A percentile compares a stretch with the other conserved stretches of the same genome.
These are phyloP conservation scores for Tolypocladium tundrense DNA, from an alignment of 2,329 filamentous ascomycete genomes.

Conservation along the genomic window DNA sequence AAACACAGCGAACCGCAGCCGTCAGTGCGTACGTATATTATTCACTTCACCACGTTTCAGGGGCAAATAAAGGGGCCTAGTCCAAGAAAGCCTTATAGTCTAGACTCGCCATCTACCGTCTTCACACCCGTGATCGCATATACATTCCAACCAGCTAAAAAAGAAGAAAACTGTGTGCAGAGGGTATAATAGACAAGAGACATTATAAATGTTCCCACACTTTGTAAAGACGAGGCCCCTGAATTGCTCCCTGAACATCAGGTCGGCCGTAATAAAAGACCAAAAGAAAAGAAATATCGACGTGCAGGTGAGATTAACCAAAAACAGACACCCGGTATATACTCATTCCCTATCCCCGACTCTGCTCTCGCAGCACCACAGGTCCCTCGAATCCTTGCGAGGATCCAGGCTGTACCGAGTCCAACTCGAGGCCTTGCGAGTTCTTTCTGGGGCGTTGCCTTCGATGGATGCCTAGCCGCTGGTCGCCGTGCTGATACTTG, in stretches of 20 bases:
- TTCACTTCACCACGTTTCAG: not conserved
- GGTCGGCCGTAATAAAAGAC: not conserved
- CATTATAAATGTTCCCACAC: not conserved
- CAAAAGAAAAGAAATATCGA: not conserved
- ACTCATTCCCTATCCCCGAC: constrained; percentile 1
- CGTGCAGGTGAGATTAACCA: not conserved
- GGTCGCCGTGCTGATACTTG: constrained; percentile 68
- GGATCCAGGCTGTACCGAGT: constrained; percentile 40
- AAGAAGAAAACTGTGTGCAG: not conserved
- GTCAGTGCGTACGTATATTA: too few species aligned
- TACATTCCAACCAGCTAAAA: not conserved
- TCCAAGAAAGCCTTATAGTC: not conserved
- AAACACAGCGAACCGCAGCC: too few species aligned
- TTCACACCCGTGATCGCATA: not conserved
- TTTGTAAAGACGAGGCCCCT: not conserved
- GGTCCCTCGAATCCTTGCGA: constrained; percentile 45
- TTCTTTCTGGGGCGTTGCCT: constrained; percentile 32
- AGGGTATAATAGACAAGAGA: not conserved
- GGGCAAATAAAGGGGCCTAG: not conserved
- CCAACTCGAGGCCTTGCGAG: constrained; percentile 61
- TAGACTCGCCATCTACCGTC: not conserved
- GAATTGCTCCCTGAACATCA: not conserved
- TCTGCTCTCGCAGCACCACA: constrained; percentile 29
- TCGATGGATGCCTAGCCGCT: constrained; percentile 56
- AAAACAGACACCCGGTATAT: not conserved